These are phyloP conservation scores for Vicia villosa DNA, from an alignment of 306 rosid genomes.

Conservation along the genomic window DNA sequence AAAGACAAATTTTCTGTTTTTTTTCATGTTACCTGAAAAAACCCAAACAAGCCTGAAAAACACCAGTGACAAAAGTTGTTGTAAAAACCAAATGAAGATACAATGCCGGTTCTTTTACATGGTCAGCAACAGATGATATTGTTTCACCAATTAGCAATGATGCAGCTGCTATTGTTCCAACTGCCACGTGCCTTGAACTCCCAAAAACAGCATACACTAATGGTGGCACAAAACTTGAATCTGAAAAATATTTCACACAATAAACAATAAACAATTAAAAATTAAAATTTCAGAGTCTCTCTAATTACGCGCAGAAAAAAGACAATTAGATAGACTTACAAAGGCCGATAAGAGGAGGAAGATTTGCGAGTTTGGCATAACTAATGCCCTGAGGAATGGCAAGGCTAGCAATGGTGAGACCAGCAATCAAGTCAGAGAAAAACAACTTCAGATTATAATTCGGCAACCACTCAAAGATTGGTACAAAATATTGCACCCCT, in stretches of 20 bases:
- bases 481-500: constrained; percentile 60
- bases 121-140: constrained; percentile 46
- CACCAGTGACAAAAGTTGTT: constrained; percentile 66
- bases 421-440: constrained; percentile 67
- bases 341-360: constrained; percentile 82
- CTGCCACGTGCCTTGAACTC: constrained; percentile 82
- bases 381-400: constrained; percentile 98
- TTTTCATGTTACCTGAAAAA: constrained; percentile 57
- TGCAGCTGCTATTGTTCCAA: constrained; percentile 82
- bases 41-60: constrained; percentile 63
- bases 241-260: constrained; percentile 34
- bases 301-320: no score
- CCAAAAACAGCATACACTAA: constrained; percentile 73
- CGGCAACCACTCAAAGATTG: constrained; percentile 75
- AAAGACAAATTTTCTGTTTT: neutral
- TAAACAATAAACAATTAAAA: no score
- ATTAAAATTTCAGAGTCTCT: no score
- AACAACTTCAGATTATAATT: constrained; percentile 43
- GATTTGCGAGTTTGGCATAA: constrained; percentile 67
- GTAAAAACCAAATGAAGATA: constrained; percentile 71
- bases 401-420: constrained; percentile 81
- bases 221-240: constrained; percentile 87
- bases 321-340: no score
- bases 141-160: constrained; percentile 59
- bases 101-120: constrained; percentile 40